Percentiles rank a stretch among this genome's conserved stretches.
Conservation (phyloP, 2,329 filamentous ascomycete species). For the Eutypella sp. region DNA sequence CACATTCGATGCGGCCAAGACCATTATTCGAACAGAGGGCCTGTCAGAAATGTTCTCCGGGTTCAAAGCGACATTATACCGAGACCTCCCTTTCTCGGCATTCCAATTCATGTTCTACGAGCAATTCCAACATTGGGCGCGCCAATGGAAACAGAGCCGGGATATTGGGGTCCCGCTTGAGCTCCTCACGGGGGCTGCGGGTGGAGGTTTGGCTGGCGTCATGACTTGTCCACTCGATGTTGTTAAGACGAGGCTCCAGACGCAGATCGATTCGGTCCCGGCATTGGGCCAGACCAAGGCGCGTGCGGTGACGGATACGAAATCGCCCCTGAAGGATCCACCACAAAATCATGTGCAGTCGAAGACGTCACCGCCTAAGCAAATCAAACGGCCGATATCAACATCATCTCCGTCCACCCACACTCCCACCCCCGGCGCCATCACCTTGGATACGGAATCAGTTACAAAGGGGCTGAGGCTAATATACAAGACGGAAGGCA, state of each 20-base stretch:
- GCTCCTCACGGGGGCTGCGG: conserved; percentile 81
- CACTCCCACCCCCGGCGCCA: conserved; percentile 70
- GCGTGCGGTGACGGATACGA: conserved; percentile 17
- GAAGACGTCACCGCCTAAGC: conserved; percentile 30
- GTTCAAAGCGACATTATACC: conserved; percentile 93
- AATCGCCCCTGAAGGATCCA: conserved; percentile 17
- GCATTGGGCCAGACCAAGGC: conserved; percentile 21
- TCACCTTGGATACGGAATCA: conserved; percentile 82
- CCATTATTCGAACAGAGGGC: conserved; percentile 79
- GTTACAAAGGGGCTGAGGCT: conserved; percentile 77
- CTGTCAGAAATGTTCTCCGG: conserved; percentile 85
- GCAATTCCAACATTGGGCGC: conserved; percentile 80
- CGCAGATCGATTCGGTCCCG: conserved; percentile 59
- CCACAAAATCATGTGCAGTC: conserved; percentile 19
- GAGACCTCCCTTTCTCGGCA: conserved; percentile 92
- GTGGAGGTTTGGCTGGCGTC: conserved; percentile 87
- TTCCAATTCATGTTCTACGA: conserved; percentile 98
- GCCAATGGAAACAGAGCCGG: conserved; percentile 68
- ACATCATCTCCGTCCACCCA: conserved; percentile 86
- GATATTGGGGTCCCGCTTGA: conserved; percentile 85
- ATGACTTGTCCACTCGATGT: conserved; percentile 96
- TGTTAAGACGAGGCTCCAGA: conserved; percentile 94
- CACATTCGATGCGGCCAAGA: conserved; percentile 77
- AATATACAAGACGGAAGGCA: conserved; percentile 85
- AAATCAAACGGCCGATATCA: conserved; percentile 71